A percentile compares a stretch with the other conserved stretches of the same genome.
Conservation (phyloP, 805 yeast species). For the Phaffomyces antillensis region DNA sequence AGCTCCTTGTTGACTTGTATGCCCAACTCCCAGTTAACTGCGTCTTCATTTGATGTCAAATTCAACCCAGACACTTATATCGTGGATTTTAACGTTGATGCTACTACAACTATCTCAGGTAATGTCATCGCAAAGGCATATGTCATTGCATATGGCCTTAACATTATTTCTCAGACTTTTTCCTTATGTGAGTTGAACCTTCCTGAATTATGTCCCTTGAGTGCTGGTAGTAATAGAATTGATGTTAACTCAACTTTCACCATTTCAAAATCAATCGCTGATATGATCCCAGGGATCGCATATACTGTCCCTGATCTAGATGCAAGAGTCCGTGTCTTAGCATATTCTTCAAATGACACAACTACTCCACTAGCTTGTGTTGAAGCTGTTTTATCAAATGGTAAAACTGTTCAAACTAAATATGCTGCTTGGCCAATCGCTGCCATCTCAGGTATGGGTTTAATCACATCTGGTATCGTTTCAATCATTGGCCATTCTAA, state of each 20-base stretch:
- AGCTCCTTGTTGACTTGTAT: constrained; percentile 84
- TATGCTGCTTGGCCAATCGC: constrained; percentile 96
- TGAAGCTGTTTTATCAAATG: constrained; percentile 78
- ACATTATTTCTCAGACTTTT: constrained; percentile 45
- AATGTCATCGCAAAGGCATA: constrained; percentile 59
- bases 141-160: constrained; percentile 76
- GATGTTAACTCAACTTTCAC: constrained; percentile 50
- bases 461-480: constrained; percentile 72
- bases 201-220: constrained; percentile 67
- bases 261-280: constrained; percentile 34
- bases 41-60: constrained; percentile 71
- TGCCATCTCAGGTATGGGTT: constrained; percentile 80
- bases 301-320: constrained; percentile 91
- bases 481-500: constrained; percentile 82
- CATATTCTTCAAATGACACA: constrained; percentile 45
- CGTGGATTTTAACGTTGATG: constrained; percentile 62
- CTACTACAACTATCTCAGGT: constrained; percentile 67
- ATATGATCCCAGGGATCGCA: constrained; percentile 72
- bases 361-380: constrained; percentile 75
- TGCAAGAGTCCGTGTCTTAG: constrained; percentile 76
- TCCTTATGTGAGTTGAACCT: constrained; percentile 60
- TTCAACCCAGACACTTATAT: constrained; percentile 61
- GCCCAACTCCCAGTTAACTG: constrained; percentile 81
- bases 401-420: constrained; percentile 88
- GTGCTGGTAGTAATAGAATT: constrained; percentile 83